Conservation (phyloP, 306 rosid genomes). For the Lathyrus oleraceus region DNA sequence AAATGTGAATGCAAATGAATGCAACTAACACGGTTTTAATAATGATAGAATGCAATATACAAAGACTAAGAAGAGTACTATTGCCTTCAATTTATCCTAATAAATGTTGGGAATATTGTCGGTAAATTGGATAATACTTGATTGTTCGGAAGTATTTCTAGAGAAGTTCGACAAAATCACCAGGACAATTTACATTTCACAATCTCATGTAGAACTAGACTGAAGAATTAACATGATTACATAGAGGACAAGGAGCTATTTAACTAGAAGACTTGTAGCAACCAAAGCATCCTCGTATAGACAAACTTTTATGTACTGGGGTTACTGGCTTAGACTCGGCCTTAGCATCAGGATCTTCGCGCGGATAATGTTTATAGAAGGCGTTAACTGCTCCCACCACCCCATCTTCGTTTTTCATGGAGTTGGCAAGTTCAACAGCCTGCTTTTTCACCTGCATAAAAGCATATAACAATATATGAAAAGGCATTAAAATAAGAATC, state of each 20-base stretch:
- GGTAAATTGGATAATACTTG: not conserved
- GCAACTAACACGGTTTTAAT: too few species aligned
- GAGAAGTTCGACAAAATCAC: constrained; percentile 32
- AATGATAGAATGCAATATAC: too few species aligned
- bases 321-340: constrained; percentile 1
- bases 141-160: constrained; percentile 5
- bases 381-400: constrained; percentile 78
- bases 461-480: constrained; percentile 9
- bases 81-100: too few species aligned
- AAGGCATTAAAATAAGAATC: not conserved
- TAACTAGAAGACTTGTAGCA: constrained; percentile 28
- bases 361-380: constrained; percentile 69
- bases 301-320: constrained; percentile 13
- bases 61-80: too few species aligned
- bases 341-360: not conserved
- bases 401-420: constrained; percentile 85
- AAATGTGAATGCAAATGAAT: too few species aligned
- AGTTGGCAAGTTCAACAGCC: constrained; percentile 64
- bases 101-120: not conserved
- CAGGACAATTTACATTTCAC: constrained; percentile 31
- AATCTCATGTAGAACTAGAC: constrained; percentile 18
- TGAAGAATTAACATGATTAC: constrained; percentile 13
- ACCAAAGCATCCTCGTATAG: constrained; percentile 55
- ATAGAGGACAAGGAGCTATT: not conserved
- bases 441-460: constrained; percentile 64